phyloP scores from a whole-genome alignment of 2,329 filamentous ascomycete species.

The Delphinella strobiligena region DNA sequence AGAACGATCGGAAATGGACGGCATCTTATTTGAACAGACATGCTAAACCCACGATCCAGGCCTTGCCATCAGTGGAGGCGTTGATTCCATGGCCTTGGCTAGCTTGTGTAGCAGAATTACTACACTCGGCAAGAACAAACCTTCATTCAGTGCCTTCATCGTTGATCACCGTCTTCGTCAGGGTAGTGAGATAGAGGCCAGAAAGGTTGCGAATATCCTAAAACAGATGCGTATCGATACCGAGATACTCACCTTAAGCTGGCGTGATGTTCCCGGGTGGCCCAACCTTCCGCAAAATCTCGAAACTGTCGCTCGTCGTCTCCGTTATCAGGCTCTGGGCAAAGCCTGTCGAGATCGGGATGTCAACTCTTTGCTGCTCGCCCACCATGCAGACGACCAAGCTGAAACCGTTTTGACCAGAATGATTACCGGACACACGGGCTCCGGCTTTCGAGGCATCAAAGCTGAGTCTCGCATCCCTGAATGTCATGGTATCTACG shows the following conservation, averaged over 20 bases:
- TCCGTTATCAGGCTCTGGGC: constrained; percentile 64
- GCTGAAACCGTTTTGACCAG: constrained; percentile 83
- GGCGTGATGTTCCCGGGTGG: constrained; percentile 20
- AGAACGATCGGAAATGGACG: too few relatives aligned
- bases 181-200: constrained; percentile 43
- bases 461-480: constrained; percentile 56
- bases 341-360: constrained; percentile 39
- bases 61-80: constrained; percentile 80
- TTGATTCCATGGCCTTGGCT: constrained; percentile 95
- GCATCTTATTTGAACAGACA: too few relatives aligned
- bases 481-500: constrained; percentile 66
- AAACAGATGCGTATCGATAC: constrained; percentile 26
- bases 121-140: neutral
- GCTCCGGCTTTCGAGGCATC: constrained; percentile 64
- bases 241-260: constrained; percentile 23
- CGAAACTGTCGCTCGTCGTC: constrained; percentile 62
- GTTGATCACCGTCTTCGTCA: constrained; percentile 49
- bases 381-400: constrained; percentile 83
- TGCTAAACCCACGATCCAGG: constrained; percentile 19
- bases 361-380: constrained; percentile 57
- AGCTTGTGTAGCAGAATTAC: constrained; percentile 47
- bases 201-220: constrained; percentile 36
- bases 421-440: constrained; percentile 52
- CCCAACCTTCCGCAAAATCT: constrained; percentile 47
- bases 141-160: constrained; percentile 41